Evolutionary conservation across 1,139 yeast species (phyloP).

Genomic region (Pichia sp.): DNA sequence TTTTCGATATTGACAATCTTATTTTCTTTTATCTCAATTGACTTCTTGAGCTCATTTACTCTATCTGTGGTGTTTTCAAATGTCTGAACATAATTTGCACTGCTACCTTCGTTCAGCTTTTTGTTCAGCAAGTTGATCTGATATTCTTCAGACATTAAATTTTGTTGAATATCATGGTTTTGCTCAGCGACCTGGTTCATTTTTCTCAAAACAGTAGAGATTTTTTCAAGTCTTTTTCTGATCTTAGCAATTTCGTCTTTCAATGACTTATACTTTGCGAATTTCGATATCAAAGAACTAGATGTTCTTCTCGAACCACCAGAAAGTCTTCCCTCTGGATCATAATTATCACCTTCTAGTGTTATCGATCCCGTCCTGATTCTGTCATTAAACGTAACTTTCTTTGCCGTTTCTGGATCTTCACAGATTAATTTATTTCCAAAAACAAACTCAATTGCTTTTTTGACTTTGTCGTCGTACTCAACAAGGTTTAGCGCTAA

Average conservation of each 20-base stretch:
- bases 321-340: conserved; percentile 91
- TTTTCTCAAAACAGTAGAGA: conserved; percentile 42
- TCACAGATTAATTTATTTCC: conserved; percentile 83
- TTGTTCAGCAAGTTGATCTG: conserved; percentile 60
- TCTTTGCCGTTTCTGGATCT: conserved; percentile 84
- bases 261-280: conserved; percentile 65
- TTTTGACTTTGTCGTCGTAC: conserved; percentile 62
- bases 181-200: conserved; percentile 47
- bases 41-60: conserved; percentile 41
- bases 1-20: conserved; percentile 11
- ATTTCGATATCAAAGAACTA: conserved; percentile 56
- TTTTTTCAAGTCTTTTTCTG: conserved; percentile 38
- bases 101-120: conserved; percentile 58
- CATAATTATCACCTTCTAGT: conserved; percentile 88
- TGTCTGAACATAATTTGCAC: conserved; percentile 46
- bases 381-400: conserved; percentile 79
- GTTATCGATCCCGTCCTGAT: conserved; percentile 87
- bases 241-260: conserved; percentile 39
- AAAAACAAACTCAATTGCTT: conserved; percentile 90
- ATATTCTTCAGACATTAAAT: conserved; percentile 62
- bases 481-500: conserved; percentile 78
- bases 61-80: conserved; percentile 48
- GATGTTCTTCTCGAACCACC: conserved; percentile 82
- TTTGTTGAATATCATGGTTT: conserved; percentile 61
- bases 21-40: conserved; percentile 30